Base-by-base conservation (phyloP, 2,329 filamentous ascomycete genomes). In the Didymella keratinophila region DNA sequence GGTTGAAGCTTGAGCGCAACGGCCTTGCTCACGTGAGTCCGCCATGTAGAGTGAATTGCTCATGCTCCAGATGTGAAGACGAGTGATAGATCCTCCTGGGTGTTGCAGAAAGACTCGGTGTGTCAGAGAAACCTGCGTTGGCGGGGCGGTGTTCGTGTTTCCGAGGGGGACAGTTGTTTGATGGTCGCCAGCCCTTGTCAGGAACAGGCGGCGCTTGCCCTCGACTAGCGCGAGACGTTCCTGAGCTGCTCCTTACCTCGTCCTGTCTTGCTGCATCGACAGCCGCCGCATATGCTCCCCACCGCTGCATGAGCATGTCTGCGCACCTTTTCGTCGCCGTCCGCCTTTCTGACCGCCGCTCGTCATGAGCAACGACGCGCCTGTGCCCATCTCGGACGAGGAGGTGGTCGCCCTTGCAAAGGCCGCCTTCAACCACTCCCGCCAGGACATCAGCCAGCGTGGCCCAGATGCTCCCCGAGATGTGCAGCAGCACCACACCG, bases 331-430 rank as follows among this genome's bases (percentile, higher is more conserved):
- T n/a, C 41, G 11, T 21, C 32, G 47, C 54, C 54, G 63, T 32
- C 55, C 52, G 52, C 46, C 50, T 16, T 46, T 48, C 58, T 34
- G 52, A 34, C 50, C 30, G 43, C 62, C 50, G 56, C 56, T 56
- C 68, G 58, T 53, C 60, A 78, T 77, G 76, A 78, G 74, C 72
- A 76, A 77, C 74, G 75, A 77, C 67, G 56, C 64, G 56, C 65
- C 66, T 39, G 69, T 66, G 62, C 81, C 84, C 52, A 81, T 88
- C 71, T 84, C 87, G 18, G 79, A 87, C 37, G 80, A 79, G 42
- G 87, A 91, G 73, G 87, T 91, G 62, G 85, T 91, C 50, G 80
- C 81, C 55, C 81, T 90, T 47, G 87, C 87, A 34, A 84, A 84
- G 65, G 86, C 89, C 67, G 87, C 87, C 43, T 89, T 92, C 84